Base-by-base conservation (phyloP, 1,139 yeast species). In the Debaryomyces sp. region DNA sequence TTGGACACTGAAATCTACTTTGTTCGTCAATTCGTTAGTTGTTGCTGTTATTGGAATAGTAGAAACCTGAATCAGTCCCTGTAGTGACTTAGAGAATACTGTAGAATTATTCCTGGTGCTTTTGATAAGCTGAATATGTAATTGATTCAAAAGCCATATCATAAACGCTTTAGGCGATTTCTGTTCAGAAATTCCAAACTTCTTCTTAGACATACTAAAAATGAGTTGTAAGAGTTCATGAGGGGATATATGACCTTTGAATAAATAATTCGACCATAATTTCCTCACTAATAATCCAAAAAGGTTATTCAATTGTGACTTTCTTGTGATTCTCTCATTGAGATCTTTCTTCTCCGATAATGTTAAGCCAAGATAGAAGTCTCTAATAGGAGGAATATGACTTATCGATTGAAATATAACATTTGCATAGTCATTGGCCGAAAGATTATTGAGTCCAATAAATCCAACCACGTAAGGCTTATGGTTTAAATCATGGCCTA, bases 181-280 rank as follows among this genome's bases (percentile, higher is more conserved):
- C 41, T 71, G 71, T 9, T 56, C 56, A 12, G 66, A 65, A 1
- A 73, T 54, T 1, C 75, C 60, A 56, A 78, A 80, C 39, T 64
- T 60, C 50, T 75, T 77, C 43, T 75, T 73, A 0, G 85, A 75
- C 13, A 60, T 50, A 1, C 66, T 56, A 1, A 78, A 65, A 2
- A 85, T 64, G 47, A 66, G 68, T 53, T 82, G 84, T 44, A 85
- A 63, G 12, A 88, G 67, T 45, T 84, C 89, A 57, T 82, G 87
- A 0, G 91, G 87, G 0, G 94, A 83, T 2, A 87, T 73, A 59
- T 86, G 90, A 2, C 75, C 65, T 51, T 79, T 79, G 62, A 82
- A 84, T 22, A 87, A 69, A 39, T 68, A 66, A 1, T 78, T 70
- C 5, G 85, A 85, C 94, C 94, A 89, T 5, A 86, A 45, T 52